Evolutionary conservation across 2,329 filamentous ascomycete species (phyloP).

Genomic region (Leptographium procerum): DNA sequence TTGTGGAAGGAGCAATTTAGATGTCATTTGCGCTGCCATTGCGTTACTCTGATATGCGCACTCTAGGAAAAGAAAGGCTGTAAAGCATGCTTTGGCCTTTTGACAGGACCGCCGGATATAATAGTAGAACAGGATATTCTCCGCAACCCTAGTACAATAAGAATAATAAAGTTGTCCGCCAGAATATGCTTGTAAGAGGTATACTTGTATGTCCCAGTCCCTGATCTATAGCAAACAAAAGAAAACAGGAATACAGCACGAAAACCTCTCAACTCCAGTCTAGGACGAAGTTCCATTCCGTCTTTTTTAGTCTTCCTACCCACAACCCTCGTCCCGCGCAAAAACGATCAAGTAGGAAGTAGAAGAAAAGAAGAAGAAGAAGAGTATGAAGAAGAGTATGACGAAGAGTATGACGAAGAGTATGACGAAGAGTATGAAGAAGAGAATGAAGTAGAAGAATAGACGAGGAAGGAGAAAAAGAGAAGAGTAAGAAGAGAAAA

Average conservation of each 20-base stretch:
- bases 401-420: too few species aligned
- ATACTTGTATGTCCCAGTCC: slow-evolving; percentile 1
- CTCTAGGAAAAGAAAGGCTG: background rate
- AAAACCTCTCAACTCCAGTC: background rate
- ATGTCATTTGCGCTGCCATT: background rate
- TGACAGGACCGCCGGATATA: background rate
- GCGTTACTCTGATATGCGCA: background rate
- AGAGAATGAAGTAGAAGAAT: too few species aligned
- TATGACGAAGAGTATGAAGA: too few species aligned
- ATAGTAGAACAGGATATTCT: background rate
- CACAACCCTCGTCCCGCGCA: background rate
- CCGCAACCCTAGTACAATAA: background rate
- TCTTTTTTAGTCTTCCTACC: background rate
- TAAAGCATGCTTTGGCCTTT: background rate
- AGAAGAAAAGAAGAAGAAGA: too few species aligned
- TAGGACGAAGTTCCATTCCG: background rate
- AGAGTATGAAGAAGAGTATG: too few species aligned
- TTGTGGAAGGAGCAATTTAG: background rate
- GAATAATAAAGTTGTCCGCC: background rate
- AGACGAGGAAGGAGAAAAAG: too few species aligned
- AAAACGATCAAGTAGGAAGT: too few species aligned
- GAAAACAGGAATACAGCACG: background rate
- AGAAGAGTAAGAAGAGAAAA: slow-evolving; percentile 9
- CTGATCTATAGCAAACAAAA: background rate
- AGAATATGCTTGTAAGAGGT: background rate